phyloP scores from a whole-genome alignment of 805 yeast species.

The Cyberlindnera mississippiensis region DNA sequence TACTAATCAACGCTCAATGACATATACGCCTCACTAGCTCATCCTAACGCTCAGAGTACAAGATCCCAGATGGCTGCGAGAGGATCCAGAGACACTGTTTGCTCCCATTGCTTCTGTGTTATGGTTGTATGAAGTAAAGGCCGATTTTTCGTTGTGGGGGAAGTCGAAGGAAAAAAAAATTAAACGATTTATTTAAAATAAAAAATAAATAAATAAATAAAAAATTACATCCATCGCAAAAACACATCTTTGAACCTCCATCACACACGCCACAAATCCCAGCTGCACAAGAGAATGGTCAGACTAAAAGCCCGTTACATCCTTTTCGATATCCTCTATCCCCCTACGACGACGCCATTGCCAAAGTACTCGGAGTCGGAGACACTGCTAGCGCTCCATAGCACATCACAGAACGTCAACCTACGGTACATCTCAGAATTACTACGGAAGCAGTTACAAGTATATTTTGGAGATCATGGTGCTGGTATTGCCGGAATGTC shows the following conservation, averaged over 20 bases:
- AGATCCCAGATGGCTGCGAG: too few species aligned
- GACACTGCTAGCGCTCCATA: constrained; percentile 45
- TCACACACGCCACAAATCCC: not conserved
- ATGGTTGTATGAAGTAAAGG: too few species aligned
- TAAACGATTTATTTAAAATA: too few species aligned
- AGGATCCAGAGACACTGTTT: too few species aligned
- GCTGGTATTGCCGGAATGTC: constrained; percentile 58
- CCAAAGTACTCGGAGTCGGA: constrained; percentile 32
- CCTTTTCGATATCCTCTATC: constrained; percentile 73
- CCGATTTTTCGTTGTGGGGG: not conserved
- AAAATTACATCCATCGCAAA: too few species aligned
- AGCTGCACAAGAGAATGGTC: constrained; percentile 65
- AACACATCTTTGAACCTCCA: not conserved
- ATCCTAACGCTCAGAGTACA: too few species aligned
- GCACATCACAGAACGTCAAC: constrained; percentile 43
- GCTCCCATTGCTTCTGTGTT: too few species aligned
- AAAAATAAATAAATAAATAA: too few species aligned
- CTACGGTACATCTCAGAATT: constrained; percentile 47
- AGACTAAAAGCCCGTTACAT: constrained; percentile 82
- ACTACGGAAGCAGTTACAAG: constrained; percentile 52
- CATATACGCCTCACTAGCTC: too few species aligned
- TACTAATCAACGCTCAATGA: too few species aligned
- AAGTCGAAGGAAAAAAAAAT: not conserved
- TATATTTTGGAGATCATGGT: constrained; percentile 77
- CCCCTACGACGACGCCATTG: constrained; percentile 33